Conservation (phyloP, 805 yeast genomes). For the Metschnikowia proteae region DNA sequence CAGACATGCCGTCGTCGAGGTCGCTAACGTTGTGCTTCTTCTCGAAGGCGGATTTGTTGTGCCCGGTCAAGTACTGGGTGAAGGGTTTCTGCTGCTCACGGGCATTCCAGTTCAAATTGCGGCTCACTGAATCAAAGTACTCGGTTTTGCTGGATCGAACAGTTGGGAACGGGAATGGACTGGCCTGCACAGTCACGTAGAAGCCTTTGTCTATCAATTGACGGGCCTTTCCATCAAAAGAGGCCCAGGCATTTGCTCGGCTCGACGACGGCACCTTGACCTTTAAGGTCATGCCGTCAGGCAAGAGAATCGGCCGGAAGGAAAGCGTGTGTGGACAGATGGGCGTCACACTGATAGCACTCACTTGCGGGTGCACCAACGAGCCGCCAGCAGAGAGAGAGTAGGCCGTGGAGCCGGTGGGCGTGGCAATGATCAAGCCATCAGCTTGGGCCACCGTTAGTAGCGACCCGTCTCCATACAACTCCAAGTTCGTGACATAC, state of each 20-base stretch:
- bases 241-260: constrained; percentile 92
- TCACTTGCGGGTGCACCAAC: constrained; percentile 88
- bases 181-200: constrained; percentile 78
- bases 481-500: constrained; percentile 81
- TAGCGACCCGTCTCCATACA: constrained; percentile 82
- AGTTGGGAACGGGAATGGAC: constrained; percentile 92
- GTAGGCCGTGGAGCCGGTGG: constrained; percentile 96
- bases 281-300: constrained; percentile 85
- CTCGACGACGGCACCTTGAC: constrained; percentile 77
- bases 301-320: constrained; percentile 86
- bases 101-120: constrained; percentile 90
- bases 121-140: constrained; percentile 77
- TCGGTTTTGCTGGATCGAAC: constrained; percentile 72
- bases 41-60: constrained; percentile 36
- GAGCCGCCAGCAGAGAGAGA: constrained; percentile 95
- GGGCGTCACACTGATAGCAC: constrained; percentile 90
- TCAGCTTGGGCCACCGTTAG: constrained; percentile 92
- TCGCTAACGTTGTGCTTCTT: constrained; percentile 22
- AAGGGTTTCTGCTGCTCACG: constrained; percentile 86
- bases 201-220: constrained; percentile 81
- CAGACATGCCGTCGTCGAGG: constrained; percentile 11
- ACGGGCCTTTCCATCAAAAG: constrained; percentile 90
- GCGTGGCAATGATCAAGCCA: constrained; percentile 88
- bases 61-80: constrained; percentile 54
- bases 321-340: constrained; percentile 95